These are phyloP conservation scores for Picea abies DNA, from an alignment of 83 land plant species.

Conservation along the genomic window DNA sequence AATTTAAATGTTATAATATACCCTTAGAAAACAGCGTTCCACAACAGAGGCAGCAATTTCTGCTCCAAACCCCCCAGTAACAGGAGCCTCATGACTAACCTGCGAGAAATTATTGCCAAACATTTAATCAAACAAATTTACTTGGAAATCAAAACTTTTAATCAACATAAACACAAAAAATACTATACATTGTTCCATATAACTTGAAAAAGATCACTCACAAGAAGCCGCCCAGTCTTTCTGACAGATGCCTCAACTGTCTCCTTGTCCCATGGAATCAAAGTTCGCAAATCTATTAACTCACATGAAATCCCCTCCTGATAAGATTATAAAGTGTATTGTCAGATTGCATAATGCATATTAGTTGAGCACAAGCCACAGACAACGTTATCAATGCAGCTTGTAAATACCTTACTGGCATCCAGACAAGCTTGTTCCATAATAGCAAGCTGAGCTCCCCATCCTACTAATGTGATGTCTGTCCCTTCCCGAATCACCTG, in stretches of 20 bases:
- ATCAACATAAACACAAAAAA: neutral
- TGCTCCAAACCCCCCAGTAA: slow-evolving; percentile 99
- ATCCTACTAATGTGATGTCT: slow-evolving; percentile 97
- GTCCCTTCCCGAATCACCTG: slow-evolving; percentile 88
- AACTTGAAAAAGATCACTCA: slow-evolving; percentile 32
- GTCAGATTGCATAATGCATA: neutral
- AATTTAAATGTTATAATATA: slow-evolving; percentile 15
- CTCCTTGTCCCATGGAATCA: slow-evolving; percentile 98
- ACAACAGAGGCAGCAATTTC: slow-evolving; percentile 92
- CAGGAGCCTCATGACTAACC: slow-evolving; percentile 99
- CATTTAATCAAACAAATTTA: neutral
- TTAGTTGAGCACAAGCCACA: neutral
- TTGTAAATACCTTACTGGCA: slow-evolving; percentile 70
- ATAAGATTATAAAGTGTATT: slow-evolving; percentile 3
- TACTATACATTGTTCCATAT: neutral
- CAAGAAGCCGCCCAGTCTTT: slow-evolving; percentile 94
- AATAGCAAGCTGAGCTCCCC: slow-evolving; percentile 95
- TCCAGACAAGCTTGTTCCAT: slow-evolving; percentile 92
- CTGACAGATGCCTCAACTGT: slow-evolving; percentile 92
- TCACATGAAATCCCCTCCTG: slow-evolving; percentile 99
- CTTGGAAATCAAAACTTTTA: slow-evolving; percentile 3
- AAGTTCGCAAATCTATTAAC: slow-evolving; percentile 89
- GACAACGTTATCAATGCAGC: neutral
- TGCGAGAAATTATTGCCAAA: slow-evolving; percentile 19
- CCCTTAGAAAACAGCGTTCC: slow-evolving; percentile 94